A percentile compares a stretch with the other conserved stretches of the same genome.
Conservation (phyloP, 2,329 filamentous ascomycete genomes). For the Monilinia laxa region DNA sequence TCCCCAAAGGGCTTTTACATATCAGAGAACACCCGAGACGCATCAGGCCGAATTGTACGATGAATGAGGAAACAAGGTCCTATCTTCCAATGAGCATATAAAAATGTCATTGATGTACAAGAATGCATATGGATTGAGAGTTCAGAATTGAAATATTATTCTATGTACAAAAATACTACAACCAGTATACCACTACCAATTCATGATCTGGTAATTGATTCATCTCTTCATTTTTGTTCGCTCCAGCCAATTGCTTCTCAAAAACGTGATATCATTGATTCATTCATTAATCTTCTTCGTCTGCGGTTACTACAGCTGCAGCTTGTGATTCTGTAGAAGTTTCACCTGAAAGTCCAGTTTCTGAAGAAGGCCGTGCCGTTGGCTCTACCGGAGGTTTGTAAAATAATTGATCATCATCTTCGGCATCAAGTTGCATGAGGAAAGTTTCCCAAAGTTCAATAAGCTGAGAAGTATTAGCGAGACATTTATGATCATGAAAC, state of each 20-base stretch:
- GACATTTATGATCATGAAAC: neutral
- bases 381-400: slow-evolving; percentile 63
- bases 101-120: neutral
- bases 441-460: slow-evolving; percentile 98
- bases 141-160: slow-evolving; percentile 32
- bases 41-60: slow-evolving; percentile 3
- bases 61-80: neutral
- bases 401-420: slow-evolving; percentile 75
- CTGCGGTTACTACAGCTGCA: slow-evolving; percentile 29
- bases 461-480: slow-evolving; percentile 44
- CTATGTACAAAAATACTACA: slow-evolving; percentile 38
- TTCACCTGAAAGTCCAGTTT: slow-evolving; percentile 41
- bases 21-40: neutral
- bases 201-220: slow-evolving; percentile 16
- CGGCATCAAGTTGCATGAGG: slow-evolving; percentile 90
- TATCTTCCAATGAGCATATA: neutral
- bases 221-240: slow-evolving; percentile 12
- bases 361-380: slow-evolving; percentile 49
- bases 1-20: neutral
- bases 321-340: slow-evolving; percentile 31
- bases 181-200: slow-evolving; percentile 13
- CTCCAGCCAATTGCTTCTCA: slow-evolving; percentile 19
- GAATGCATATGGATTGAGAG: slow-evolving; percentile 10
- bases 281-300: slow-evolving; percentile 33
- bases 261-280: slow-evolving; percentile 20